These are phyloP conservation scores for Petunia hybrid DNA, from an alignment of 305 asterid genomes.

Conservation along the genomic window DNA sequence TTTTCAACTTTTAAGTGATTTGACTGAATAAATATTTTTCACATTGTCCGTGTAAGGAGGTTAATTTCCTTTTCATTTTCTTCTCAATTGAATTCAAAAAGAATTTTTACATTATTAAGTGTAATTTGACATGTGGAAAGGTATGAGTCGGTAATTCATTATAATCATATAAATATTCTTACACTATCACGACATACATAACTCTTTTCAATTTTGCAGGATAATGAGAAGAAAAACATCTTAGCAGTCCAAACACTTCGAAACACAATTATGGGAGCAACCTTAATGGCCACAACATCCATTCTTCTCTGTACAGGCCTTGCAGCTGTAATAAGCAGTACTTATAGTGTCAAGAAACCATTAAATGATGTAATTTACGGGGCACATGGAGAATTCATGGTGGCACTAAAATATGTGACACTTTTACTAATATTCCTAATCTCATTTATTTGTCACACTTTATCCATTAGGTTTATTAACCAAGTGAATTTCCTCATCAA, in stretches of 20 bases:
- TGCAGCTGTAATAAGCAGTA: slow-evolving; percentile 87
- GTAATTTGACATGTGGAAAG: too few relatives aligned
- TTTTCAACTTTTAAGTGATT: too few relatives aligned
- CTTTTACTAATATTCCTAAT: slow-evolving; percentile 65
- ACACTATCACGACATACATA: too few relatives aligned
- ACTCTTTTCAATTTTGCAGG: slow-evolving; percentile 51
- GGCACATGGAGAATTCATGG: slow-evolving; percentile 79
- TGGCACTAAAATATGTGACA: slow-evolving; percentile 72
- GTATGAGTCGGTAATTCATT: too few relatives aligned
- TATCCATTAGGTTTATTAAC: slow-evolving; percentile 69
- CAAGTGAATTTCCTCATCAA: slow-evolving; percentile 85
- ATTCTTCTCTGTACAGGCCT: slow-evolving; percentile 72
- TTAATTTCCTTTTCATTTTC: too few relatives aligned
- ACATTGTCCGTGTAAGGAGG: too few relatives aligned
- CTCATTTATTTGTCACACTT: slow-evolving; percentile 76
- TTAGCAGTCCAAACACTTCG: slow-evolving; percentile 85
- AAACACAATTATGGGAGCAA: slow-evolving; percentile 82
- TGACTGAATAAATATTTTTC: too few relatives aligned
- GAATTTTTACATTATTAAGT: too few relatives aligned
- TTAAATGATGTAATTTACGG: slow-evolving; percentile 69
- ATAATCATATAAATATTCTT: neutral
- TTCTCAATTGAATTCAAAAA: too few relatives aligned
- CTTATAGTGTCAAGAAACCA: slow-evolving; percentile 74
- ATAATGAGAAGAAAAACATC: slow-evolving; percentile 88
- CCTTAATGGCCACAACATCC: slow-evolving; percentile 91